Conservation (phyloP, 805 yeast genomes). For the Clavispora carvajalis region DNA sequence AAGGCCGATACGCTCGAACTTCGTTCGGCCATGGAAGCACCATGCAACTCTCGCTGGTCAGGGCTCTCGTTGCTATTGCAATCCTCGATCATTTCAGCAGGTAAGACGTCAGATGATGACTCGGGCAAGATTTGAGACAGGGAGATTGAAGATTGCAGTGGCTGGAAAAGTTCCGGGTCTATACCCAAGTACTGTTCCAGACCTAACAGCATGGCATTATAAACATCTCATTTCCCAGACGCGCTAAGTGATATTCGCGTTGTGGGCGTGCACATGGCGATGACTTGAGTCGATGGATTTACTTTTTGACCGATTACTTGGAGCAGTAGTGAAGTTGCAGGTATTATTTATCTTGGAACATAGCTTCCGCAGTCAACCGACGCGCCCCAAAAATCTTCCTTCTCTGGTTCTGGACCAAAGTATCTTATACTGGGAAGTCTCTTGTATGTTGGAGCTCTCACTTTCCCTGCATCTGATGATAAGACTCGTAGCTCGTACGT, state of each 20-base stretch:
- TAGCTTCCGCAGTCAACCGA: too few species aligned
- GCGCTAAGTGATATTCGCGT: conserved; percentile 1
- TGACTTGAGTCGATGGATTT: neutral
- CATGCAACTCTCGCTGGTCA: too few species aligned
- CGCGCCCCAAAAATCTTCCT: too few species aligned
- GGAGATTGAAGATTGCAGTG: neutral
- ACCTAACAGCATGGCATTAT: conserved; percentile 9
- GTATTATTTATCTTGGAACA: too few species aligned
- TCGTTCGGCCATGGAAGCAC: too few species aligned
- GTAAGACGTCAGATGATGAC: neutral
- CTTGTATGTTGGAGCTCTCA: too few species aligned
- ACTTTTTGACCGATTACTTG: too few species aligned
- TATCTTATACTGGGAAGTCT: too few species aligned
- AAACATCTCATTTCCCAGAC: neutral
- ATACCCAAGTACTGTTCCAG: conserved; percentile 11
- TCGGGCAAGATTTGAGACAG: neutral
- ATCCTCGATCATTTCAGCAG: neutral
- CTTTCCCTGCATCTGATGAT: neutral
- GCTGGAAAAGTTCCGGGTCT: neutral
- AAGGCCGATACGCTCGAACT: neutral
- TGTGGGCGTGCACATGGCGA: neutral
- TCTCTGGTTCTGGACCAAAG: too few species aligned
- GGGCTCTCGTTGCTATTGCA: neutral
- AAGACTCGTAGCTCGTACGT: neutral
- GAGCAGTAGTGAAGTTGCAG: too few species aligned